Percentiles rank a stretch among this genome's conserved stretches.
Conservation (phyloP, 352 stramenopile species). For the Phytopythium chamaehyphon region DNA sequence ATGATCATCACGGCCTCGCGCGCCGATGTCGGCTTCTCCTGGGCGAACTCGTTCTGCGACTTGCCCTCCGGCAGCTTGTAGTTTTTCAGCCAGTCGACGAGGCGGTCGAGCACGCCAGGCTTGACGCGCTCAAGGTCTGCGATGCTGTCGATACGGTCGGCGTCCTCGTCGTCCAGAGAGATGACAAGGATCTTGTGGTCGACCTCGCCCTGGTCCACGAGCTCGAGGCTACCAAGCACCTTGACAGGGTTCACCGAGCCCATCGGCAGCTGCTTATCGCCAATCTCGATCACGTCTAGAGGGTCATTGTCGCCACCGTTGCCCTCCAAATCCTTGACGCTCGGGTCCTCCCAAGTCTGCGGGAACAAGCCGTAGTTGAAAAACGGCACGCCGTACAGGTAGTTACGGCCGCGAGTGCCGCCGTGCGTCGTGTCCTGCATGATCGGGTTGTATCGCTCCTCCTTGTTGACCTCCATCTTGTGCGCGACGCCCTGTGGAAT, state of each 20-base stretch:
- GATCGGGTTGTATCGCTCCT: conserved; percentile 94
- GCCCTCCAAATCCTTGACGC: conserved; percentile 73
- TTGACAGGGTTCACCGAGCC: conserved; percentile 96
- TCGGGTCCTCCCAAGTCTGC: conserved; percentile 99
- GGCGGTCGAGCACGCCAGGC: conserved; percentile 84
- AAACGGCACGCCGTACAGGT: conserved; percentile 96
- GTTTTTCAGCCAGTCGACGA: conserved; percentile 96
- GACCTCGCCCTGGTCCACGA: conserved; percentile 98
- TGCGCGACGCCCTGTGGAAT: conserved; percentile 97
- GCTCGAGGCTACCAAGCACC: conserved; percentile 95
- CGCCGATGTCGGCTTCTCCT: conserved; percentile 50
- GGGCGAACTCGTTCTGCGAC: conserved; percentile 90
- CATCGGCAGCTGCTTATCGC: conserved; percentile 88
- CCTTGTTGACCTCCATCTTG: conserved; percentile 99
- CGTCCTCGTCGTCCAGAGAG: conserved; percentile 85
- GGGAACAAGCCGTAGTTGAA: conserved; percentile 99
- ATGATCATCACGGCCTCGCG: conserved; percentile 66
- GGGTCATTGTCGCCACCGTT: conserved; percentile 98
- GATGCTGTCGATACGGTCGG: conserved; percentile 79
- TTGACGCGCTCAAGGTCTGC: conserved; percentile 90
- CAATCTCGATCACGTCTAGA: conserved; percentile 99
- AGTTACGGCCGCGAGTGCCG: conserved; percentile 90
- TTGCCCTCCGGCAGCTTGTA: conserved; percentile 99
- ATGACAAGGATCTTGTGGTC: conserved; percentile 99
- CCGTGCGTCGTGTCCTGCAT: conserved; percentile 98